Conservation (phyloP, 257 asterid genomes). For the Verbena officinalis region DNA sequence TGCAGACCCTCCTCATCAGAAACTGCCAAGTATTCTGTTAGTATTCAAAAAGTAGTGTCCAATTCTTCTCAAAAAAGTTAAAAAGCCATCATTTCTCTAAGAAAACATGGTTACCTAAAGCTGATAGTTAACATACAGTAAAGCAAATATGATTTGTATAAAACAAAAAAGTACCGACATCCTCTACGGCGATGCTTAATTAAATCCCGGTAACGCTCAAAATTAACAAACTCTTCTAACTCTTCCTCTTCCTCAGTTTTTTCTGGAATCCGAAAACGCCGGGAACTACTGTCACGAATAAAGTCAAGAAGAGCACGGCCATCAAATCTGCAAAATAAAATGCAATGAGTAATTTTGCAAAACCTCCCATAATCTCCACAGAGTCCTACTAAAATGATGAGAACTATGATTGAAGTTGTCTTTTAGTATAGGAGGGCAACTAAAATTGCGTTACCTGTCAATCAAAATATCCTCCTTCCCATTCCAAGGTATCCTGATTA, state of each 20-base stretch:
- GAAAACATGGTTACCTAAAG: slow-evolving; percentile 24
- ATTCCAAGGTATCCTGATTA: slow-evolving; percentile 97
- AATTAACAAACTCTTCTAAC: slow-evolving; percentile 98
- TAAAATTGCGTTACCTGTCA: slow-evolving; percentile 68
- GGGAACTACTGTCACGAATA: slow-evolving; percentile 80
- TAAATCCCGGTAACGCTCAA: slow-evolving; percentile 99
- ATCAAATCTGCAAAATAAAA: slow-evolving; percentile 71
- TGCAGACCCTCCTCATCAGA: slow-evolving; percentile 86
- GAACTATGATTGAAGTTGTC: slow-evolving; percentile 8
- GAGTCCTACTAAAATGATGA: slow-evolving; percentile 18
- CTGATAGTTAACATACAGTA: slow-evolving; percentile 29
- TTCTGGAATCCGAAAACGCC: slow-evolving; percentile 53
- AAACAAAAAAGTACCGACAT: slow-evolving; percentile 98
- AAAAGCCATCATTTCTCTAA: slow-evolving; percentile 18
- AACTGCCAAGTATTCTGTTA: slow-evolving; percentile 61
- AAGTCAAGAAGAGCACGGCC: slow-evolving; percentile 99
- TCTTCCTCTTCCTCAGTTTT: slow-evolving; percentile 98
- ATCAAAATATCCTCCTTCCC: slow-evolving; percentile 92
- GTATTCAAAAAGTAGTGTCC: slow-evolving; percentile 21
- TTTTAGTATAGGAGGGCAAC: background rate
- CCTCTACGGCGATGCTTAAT: slow-evolving; percentile 99
- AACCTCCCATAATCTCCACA: background rate
- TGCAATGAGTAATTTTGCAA: slow-evolving; percentile 17
- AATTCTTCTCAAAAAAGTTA: slow-evolving; percentile 7
- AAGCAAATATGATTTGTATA: slow-evolving; percentile 35